Conservation (phyloP, 179 eudicot genomes). For the Beta lomatogona region DNA sequence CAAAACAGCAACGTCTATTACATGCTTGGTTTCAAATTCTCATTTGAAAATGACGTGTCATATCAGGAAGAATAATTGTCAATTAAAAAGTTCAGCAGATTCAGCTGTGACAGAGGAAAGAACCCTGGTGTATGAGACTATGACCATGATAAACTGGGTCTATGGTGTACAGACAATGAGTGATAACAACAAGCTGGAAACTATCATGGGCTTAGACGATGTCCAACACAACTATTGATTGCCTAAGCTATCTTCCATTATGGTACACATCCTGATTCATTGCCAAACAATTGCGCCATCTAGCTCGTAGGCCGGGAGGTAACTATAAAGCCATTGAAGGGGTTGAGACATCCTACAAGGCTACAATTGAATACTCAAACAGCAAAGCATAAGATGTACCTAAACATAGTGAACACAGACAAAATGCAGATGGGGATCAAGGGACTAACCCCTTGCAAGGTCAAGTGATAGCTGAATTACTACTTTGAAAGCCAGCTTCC, state of each 20-base stretch:
- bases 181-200: constrained; percentile 9
- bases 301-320: not conserved
- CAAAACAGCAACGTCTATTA: not conserved
- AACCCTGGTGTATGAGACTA: not conserved
- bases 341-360: no score
- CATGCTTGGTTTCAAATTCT: not conserved
- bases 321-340: not conserved
- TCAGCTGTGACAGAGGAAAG: not conserved
- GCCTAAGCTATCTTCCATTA: not conserved
- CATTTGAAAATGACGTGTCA: not conserved
- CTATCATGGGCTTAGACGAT: not conserved
- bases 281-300: not conserved
- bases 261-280: not conserved
- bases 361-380: not conserved
- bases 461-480: constrained; percentile 40
- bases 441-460: constrained; percentile 39
- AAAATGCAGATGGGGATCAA: constrained; percentile 9
- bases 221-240: not conserved
- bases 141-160: not conserved
- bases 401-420: not conserved
- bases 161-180: not conserved
- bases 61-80: not conserved
- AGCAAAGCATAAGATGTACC: not conserved
- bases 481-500: constrained; percentile 44
- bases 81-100: not conserved